Percentiles rank a stretch among this genome's conserved stretches.
Conservation (phyloP, 805 yeast genomes). For the Teunomyces kruisii region DNA sequence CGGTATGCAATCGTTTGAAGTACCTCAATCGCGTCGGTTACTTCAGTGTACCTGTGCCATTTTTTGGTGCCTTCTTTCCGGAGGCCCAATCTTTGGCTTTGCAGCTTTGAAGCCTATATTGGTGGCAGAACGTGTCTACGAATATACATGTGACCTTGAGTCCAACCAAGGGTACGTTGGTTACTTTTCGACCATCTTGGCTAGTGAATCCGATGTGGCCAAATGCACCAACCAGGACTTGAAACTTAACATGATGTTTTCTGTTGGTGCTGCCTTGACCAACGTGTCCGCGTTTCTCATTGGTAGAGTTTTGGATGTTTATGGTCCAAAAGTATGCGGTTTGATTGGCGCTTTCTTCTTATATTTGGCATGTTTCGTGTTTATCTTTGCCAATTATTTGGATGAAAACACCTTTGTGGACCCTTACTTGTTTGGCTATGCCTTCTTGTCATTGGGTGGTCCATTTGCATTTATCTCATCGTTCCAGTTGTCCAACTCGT, state of each 20-base stretch:
- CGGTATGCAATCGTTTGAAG: conserved; percentile 9
- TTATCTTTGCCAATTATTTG: conserved; percentile 38
- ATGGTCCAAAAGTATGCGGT: conserved; percentile 56
- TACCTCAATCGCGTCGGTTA: conserved; percentile 23
- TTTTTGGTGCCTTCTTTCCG: conserved; percentile 84
- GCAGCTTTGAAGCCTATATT: conserved; percentile 90
- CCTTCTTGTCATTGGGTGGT: conserved; percentile 56
- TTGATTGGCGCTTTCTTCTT: conserved; percentile 50
- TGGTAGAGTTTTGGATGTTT: conserved; percentile 49
- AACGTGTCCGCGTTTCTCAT: conserved; percentile 53
- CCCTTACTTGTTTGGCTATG: conserved; percentile 53
- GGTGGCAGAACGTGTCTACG: conserved; percentile 73
- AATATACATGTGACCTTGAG: conserved; percentile 50
- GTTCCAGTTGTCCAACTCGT: conserved; percentile 57
- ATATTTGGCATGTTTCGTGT: conserved; percentile 44
- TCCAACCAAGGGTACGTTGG: conserved; percentile 9
- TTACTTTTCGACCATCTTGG: not conserved
- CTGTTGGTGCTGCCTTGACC: conserved; percentile 56
- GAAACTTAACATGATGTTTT: conserved; percentile 57
- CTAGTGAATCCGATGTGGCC: conserved; percentile 23
- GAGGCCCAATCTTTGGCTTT: conserved; percentile 93
- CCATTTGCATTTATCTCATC: conserved; percentile 57
- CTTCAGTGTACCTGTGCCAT: conserved; percentile 56
- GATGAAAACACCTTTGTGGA: conserved; percentile 33
- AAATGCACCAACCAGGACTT: conserved; percentile 54